Percentiles rank a stretch among this genome's conserved stretches.
Evolutionary conservation across 768 basidiomycete genomes (phyloP).

Genomic region (Mrakia frigida): DNA sequence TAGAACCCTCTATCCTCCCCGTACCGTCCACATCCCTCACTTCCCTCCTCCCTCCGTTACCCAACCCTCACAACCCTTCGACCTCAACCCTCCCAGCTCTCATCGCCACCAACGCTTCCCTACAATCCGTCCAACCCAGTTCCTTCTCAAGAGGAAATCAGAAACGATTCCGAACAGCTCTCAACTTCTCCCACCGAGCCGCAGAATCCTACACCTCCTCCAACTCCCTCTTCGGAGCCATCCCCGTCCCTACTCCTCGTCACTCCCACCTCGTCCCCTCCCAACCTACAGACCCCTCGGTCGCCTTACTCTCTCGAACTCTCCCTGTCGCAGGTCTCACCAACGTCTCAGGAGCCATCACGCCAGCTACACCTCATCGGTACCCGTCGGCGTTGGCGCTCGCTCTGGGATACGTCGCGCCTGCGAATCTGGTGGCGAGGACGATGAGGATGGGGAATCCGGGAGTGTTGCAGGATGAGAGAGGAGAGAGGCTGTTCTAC

Average conservation of each 20-base stretch:
- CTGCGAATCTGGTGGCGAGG: not conserved
- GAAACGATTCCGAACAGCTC: not conserved
- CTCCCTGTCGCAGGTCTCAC: constrained; percentile 2
- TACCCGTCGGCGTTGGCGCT: not conserved
- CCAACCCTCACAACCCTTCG: constrained; percentile 5
- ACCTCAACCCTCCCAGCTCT: not conserved
- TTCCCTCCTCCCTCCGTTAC: not conserved
- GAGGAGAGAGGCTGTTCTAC: not conserved
- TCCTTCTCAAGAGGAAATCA: not conserved
- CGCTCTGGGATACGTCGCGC: not conserved
- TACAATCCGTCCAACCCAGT: not conserved
- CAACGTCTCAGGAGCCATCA: not conserved
- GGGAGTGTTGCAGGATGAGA: constrained; percentile 8
- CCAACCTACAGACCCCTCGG: not conserved
- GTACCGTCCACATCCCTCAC: not conserved
- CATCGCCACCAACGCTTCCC: not conserved
- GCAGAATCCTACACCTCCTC: constrained; percentile 4
- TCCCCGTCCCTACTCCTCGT: not conserved
- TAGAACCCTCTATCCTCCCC: not conserved
- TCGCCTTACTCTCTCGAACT: not conserved
- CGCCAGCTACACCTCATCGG: not conserved
- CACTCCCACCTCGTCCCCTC: constrained; percentile 13
- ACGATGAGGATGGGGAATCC: constrained; percentile 10
- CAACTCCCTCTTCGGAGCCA: constrained; percentile 11
- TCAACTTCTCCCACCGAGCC: not conserved